A percentile compares a stretch with the other conserved stretches of the same genome.
phyloP scores from a whole-genome alignment of 441 rosid genomes.

The Oxalis stricta region DNA sequence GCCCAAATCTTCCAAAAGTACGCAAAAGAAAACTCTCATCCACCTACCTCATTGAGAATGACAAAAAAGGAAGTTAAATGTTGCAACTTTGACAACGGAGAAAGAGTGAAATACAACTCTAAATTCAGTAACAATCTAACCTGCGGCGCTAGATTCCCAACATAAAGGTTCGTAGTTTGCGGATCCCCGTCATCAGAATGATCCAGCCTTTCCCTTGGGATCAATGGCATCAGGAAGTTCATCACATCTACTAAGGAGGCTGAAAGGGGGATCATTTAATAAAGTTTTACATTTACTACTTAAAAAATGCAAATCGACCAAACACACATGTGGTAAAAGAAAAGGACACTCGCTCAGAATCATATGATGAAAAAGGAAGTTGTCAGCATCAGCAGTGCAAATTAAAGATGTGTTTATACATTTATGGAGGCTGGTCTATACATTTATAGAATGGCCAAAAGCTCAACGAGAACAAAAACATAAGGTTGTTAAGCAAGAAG shows the following conservation, averaged over 20 bases:
- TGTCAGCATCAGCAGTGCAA: too few species aligned
- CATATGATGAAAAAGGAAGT: too few species aligned
- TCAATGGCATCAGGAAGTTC: constrained; percentile 96
- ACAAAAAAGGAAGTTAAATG: too few species aligned
- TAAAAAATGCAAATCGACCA: background rate
- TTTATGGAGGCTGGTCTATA: too few species aligned
- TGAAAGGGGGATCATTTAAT: too few species aligned
- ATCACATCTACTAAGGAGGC: constrained; percentile 91
- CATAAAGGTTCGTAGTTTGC: constrained; percentile 94
- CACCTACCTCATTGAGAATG: constrained; percentile 56
- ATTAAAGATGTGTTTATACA: too few species aligned
- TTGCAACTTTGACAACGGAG: background rate
- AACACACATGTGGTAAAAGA: too few species aligned
- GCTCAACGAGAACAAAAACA: too few species aligned
- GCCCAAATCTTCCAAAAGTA: constrained; percentile 99
- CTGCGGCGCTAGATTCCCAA: constrained; percentile 96
- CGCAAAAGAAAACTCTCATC: constrained; percentile 97
- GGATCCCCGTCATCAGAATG: constrained; percentile 99
- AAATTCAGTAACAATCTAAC: constrained; percentile 26
- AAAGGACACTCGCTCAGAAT: too few species aligned
- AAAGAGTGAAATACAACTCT: background rate
- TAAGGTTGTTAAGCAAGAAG: too few species aligned
- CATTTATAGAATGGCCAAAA: too few species aligned
- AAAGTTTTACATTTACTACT: too few species aligned
- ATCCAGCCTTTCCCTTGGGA: constrained; percentile 86